Base-by-base conservation (phyloP, 2,329 filamentous ascomycete species). In the Trichophyton benhamiae region DNA sequence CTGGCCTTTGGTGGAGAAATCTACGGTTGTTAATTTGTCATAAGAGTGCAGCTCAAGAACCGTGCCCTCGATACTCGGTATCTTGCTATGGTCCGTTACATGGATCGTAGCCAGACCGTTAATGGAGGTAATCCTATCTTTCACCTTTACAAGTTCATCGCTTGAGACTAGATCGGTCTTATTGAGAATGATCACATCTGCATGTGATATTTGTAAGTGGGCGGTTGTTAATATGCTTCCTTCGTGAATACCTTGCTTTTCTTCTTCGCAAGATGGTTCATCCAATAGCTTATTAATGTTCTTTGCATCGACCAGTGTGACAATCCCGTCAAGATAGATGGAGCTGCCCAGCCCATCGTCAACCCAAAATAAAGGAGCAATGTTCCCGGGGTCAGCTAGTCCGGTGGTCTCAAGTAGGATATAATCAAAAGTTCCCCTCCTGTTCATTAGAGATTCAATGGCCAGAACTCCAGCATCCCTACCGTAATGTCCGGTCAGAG, bases 381-480 rank as follows among this genome's bases (percentile, higher is more conserved):
- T 85, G 69, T 97, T 97, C 1, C 94, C 94, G 0, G 94, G 94
- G 70, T 99, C 92, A 3, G 94, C 94, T 4, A 99, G 81, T 0
- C 94, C 94, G 0, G 94, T 97, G 0, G 94, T 99, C 74, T 99
- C 94, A 0, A 99, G 84, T 1, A 99, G 82, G 66, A 99, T 97
- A 76, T 97, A 99, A 77, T 99, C 94, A 71, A 99, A 99, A 3
- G 87, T 86, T 58, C 92, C 92, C 66, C 89, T 89, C 69, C 91
- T 90, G 65, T 91, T 89, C 89, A 99, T 97, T 2, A 99, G 79
- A 0, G 89, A 89, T 76, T 99, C 94, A 60, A 99, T 95, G 41
- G 94, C 94, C 66, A 89, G 89, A 42, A 99, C 92, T 11, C 94
- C 94, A 0, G 87, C 85, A 72, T 99, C 94, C 77, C 88, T 91